A percentile compares a stretch with the other conserved stretches of the same genome.
phyloP scores from a whole-genome alignment of 176 grass and related monocot species.

The Urochloa ruziziensis region DNA sequence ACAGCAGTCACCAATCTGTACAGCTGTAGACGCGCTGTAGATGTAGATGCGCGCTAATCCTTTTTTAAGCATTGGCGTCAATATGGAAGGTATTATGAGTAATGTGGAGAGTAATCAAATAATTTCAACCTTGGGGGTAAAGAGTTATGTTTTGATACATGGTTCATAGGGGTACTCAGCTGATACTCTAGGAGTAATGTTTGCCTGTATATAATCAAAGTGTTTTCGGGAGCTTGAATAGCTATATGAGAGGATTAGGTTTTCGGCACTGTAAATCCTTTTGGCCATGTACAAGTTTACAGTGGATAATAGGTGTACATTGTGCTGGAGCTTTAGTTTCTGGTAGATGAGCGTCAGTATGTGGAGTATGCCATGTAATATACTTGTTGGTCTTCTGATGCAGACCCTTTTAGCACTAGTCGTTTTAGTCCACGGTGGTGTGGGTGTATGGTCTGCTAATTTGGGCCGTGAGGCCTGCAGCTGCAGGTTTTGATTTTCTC shows the following conservation, averaged over 20 bases:
- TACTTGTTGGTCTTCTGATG: neutral
- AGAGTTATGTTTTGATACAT: constrained; percentile 12
- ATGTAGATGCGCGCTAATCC: constrained; percentile 9
- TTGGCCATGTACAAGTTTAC: constrained; percentile 46
- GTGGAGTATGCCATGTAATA: neutral
- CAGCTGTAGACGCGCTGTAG: constrained; percentile 23
- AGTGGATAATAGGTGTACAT: constrained; percentile 56
- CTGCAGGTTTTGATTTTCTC: too few relatives aligned
- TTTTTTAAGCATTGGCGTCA: constrained; percentile 8
- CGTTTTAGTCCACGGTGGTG: too few relatives aligned
- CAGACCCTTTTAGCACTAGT: too few relatives aligned
- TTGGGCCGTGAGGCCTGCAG: too few relatives aligned
- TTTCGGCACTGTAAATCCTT: constrained; percentile 41
- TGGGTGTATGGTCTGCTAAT: too few relatives aligned
- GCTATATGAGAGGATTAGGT: constrained; percentile 38
- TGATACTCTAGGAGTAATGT: constrained; percentile 21
- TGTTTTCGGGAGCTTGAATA: neutral
- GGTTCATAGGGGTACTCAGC: constrained; percentile 10
- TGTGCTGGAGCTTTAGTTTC: constrained; percentile 2
- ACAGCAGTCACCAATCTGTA: constrained; percentile 9
- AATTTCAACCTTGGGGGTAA: too few relatives aligned
- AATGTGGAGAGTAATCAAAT: neutral
- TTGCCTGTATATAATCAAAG: constrained; percentile 33
- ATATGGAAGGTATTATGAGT: neutral
- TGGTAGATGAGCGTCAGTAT: neutral